Base-by-base conservation (phyloP, 73 alveolate species). In the Paraurostyla sp. region DNA sequence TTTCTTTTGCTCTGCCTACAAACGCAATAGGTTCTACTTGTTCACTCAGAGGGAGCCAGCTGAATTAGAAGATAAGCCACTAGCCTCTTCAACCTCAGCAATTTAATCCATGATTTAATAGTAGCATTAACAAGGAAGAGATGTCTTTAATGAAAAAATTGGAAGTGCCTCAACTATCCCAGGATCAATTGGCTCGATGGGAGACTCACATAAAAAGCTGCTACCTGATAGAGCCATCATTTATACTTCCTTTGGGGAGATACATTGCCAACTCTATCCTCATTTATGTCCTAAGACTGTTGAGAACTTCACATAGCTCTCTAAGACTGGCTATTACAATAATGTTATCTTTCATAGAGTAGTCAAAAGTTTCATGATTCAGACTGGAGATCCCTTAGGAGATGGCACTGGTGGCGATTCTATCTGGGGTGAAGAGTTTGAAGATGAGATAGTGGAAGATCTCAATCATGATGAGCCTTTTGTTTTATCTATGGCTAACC, bases 401-500 rank as follows among this genome's bases (percentile, higher is more conserved):
- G 87, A 96, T 78, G 95, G 96, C 38, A 87, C 91, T 60, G 93
- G 94, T 1, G 89, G 92, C 15, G 88, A 80, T 42, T 78, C 94
- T 40, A 71, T 92, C 0, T 95, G 93, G 91, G 98, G 98, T 29
- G 82, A 89, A n/a, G 59, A 85, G 81, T 95, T 95, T 80, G 95
- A 93, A 52, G 96, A 92, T 92, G 98, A 95, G 85, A 87, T 83
- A 80, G 92, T 86, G 76, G 65, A 23, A 2, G 78, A 60, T 3
- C 89, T 89, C 40, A 88, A 86, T 57, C 98, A 95, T 73, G 88
- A 85, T 80, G 84, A 91, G 83, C 91, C 97, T 13, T 97, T 97
- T 48, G 76, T 96, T 50, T 92, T 96, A 45, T 91, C 98, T 25
- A 91, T 93, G 98, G 99, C 97, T 33, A 98, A 98, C 92, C 91